These are phyloP conservation scores for Pichia kluyveri DNA, from an alignment of 805 yeast genomes.

Conservation along the genomic window DNA sequence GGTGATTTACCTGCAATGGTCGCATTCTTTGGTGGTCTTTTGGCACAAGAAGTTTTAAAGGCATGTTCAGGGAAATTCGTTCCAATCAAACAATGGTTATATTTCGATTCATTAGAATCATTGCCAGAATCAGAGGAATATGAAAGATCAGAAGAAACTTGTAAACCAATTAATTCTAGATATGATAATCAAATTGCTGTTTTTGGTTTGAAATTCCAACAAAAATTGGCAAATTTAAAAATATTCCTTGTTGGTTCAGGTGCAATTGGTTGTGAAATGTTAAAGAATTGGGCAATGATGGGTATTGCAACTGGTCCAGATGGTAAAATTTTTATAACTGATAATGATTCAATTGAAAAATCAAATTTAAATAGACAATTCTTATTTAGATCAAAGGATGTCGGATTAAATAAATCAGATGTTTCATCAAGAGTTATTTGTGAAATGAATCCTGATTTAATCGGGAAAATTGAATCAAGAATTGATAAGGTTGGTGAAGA, in stretches of 20 bases:
- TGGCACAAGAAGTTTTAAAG: slow-evolving; percentile 94
- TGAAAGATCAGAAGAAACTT: slow-evolving; percentile 61
- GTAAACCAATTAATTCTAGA: slow-evolving; percentile 69
- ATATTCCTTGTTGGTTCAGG: slow-evolving; percentile 95
- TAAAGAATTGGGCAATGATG: slow-evolving; percentile 96
- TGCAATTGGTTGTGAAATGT: slow-evolving; percentile 98
- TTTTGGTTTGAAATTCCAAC: slow-evolving; percentile 73
- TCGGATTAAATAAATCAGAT: slow-evolving; percentile 83
- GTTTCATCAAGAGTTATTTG: slow-evolving; percentile 81
- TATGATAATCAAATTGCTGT: slow-evolving; percentile 96
- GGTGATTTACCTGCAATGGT: slow-evolving; percentile 89
- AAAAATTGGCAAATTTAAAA: slow-evolving; percentile 61
- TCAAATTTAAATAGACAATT: slow-evolving; percentile 96
- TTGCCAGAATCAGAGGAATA: slow-evolving; percentile 53
- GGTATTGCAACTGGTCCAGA: slow-evolving; percentile 89
- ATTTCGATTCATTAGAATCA: slow-evolving; percentile 90
- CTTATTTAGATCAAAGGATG: slow-evolving; percentile 89
- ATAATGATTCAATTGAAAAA: slow-evolving; percentile 91
- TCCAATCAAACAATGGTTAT: slow-evolving; percentile 88
- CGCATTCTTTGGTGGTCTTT: slow-evolving; percentile 88
- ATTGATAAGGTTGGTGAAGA: slow-evolving; percentile 91
- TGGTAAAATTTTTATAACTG: slow-evolving; percentile 81
- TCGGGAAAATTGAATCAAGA: slow-evolving; percentile 65
- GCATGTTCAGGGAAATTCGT: slow-evolving; percentile 91
- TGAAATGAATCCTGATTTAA: slow-evolving; percentile 77